These are phyloP conservation scores for Lentinula detonsa DNA, from an alignment of 768 basidiomycete species.

Conservation along the genomic window DNA sequence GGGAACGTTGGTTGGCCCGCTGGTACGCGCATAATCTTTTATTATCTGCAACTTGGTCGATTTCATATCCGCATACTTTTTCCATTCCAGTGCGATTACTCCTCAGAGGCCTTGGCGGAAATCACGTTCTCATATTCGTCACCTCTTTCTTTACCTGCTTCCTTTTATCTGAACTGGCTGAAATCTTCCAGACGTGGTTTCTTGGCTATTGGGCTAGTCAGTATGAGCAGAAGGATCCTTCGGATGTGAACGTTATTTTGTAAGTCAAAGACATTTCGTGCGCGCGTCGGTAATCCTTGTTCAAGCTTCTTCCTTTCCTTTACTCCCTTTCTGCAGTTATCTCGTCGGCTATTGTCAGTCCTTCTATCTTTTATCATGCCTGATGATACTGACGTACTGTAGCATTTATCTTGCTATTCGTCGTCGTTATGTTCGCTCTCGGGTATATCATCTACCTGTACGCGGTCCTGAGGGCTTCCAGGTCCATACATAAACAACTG, in stretches of 20 bases:
- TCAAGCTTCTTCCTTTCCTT: no score
- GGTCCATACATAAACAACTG: constrained; percentile 44
- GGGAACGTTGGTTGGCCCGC: constrained; percentile 53
- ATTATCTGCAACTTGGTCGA: constrained; percentile 2
- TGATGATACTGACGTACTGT: constrained; percentile 6
- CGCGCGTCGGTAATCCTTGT: not conserved
- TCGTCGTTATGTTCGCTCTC: constrained; percentile 23
- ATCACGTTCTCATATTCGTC: constrained; percentile 27
- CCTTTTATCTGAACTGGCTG: constrained; percentile 17
- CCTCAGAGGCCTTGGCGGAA: constrained; percentile 30
- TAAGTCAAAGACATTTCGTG: constrained; percentile 23
- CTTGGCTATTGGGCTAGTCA: constrained; percentile 38
- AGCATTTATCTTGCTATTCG: constrained; percentile 26
- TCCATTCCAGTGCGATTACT: constrained; percentile 27
- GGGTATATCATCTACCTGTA: constrained; percentile 35
- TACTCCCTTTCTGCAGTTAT: constrained; percentile 19
- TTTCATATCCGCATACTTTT: constrained; percentile 7
- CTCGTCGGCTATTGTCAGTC: constrained; percentile 11
- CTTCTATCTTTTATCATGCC: constrained; percentile 38
- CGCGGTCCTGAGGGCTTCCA: constrained; percentile 48
- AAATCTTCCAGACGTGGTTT: constrained; percentile 33
- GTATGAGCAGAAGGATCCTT: constrained; percentile 28
- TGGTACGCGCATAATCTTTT: constrained; percentile 15
- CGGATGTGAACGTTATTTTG: constrained; percentile 26
- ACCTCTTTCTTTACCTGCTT: constrained; percentile 17